Evolutionary conservation across 2,329 filamentous ascomycete genomes (phyloP).

Genomic region (Chaetomium strumarium): DNA sequence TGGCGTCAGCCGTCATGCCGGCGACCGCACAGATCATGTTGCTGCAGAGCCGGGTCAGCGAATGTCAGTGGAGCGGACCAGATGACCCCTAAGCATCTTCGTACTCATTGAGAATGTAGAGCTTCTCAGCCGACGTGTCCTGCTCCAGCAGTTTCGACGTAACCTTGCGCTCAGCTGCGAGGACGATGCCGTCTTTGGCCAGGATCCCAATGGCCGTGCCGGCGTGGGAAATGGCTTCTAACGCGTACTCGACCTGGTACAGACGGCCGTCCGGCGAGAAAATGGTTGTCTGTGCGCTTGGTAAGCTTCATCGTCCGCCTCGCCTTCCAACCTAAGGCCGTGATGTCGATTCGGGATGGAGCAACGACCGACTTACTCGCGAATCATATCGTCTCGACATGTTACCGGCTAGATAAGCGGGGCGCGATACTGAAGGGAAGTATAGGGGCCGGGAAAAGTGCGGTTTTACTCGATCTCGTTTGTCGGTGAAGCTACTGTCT

Average conservation of each 20-base stretch:
- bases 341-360: slow-evolving; percentile 2
- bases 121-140: slow-evolving; percentile 99
- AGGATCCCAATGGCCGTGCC: slow-evolving; percentile 95
- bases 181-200: slow-evolving; percentile 95
- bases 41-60: slow-evolving; percentile 41
- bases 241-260: slow-evolving; percentile 98
- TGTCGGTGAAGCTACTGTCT: background rate
- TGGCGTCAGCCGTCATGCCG: slow-evolving; percentile 98
- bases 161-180: slow-evolving; percentile 96
- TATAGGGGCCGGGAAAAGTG: background rate
- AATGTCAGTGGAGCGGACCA: background rate
- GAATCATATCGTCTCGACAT: slow-evolving; percentile 99
- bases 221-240: slow-evolving; percentile 97
- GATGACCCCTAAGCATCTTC: slow-evolving; percentile 27
- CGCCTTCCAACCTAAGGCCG: slow-evolving; percentile 9
- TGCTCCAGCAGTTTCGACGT: slow-evolving; percentile 99
- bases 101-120: slow-evolving; percentile 98
- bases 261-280: slow-evolving; percentile 98
- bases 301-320: slow-evolving; percentile 21
- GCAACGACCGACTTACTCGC: slow-evolving; percentile 57
- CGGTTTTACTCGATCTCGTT: background rate
- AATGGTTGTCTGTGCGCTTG: slow-evolving; percentile 75
- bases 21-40: slow-evolving; percentile 99
- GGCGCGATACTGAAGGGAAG: background rate
- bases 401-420: slow-evolving; percentile 20